These are phyloP conservation scores for Kuraishia piskuri DNA, from an alignment of 805 yeast genomes.

Conservation along the genomic window DNA sequence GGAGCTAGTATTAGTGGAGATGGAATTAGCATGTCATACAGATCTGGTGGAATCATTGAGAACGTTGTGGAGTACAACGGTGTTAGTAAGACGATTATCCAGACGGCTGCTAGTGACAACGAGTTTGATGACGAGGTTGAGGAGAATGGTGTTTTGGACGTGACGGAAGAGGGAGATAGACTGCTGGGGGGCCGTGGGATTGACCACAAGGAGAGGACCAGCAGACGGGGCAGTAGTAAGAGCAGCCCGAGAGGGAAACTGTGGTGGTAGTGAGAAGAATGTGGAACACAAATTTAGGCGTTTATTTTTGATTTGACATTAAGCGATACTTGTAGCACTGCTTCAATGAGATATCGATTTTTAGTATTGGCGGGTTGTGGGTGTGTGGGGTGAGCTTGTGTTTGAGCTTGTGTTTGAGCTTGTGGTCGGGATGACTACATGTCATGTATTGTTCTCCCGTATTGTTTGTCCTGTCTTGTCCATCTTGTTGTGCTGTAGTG, in stretches of 20 bases:
- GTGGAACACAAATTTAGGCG: too few relatives aligned
- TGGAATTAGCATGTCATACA: slow-evolving; percentile 5
- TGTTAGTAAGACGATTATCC: slow-evolving; percentile 78
- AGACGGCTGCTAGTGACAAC: slow-evolving; percentile 40
- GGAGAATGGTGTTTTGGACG: neutral
- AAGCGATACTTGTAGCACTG: too few relatives aligned
- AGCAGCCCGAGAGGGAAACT: neutral
- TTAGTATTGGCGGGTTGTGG: too few relatives aligned
- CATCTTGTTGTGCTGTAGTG: too few relatives aligned
- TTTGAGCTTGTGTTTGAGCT: too few relatives aligned
- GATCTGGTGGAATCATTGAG: slow-evolving; percentile 66
- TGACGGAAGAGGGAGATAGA: neutral
- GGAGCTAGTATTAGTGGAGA: neutral
- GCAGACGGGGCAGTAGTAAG: neutral
- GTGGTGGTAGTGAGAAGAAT: neutral
- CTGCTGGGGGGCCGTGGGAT: neutral
- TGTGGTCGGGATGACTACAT: too few relatives aligned
- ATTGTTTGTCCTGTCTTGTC: too few relatives aligned
- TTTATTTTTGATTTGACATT: too few relatives aligned
- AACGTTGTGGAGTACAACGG: slow-evolving; percentile 79
- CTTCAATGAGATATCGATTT: too few relatives aligned
- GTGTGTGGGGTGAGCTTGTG: too few relatives aligned
- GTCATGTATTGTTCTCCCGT: too few relatives aligned
- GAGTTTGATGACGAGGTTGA: slow-evolving; percentile 23
- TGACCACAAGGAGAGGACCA: neutral